phyloP scores from a whole-genome alignment of 2,329 filamentous ascomycete genomes.

The Botrytis sinoallii region DNA sequence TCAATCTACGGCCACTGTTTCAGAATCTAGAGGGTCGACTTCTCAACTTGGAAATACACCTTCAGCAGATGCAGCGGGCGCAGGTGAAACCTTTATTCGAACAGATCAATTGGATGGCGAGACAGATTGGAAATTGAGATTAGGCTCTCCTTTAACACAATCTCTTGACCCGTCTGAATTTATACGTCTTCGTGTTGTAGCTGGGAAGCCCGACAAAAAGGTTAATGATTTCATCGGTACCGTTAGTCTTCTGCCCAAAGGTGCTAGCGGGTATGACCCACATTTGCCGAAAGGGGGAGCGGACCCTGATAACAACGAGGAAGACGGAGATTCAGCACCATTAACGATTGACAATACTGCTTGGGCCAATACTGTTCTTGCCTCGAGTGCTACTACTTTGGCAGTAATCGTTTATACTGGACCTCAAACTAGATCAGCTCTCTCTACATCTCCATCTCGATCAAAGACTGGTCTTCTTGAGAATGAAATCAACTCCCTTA shows the following conservation, averaged over 20 bases:
- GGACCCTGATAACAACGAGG: conserved; percentile 34
- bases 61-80: conserved; percentile 34
- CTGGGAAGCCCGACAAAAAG: conserved; percentile 85
- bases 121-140: conserved; percentile 94
- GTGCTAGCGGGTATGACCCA: conserved; percentile 47
- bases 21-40: conserved; percentile 30
- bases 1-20: conserved; percentile 24
- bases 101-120: conserved; percentile 97
- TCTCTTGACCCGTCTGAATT: conserved; percentile 71
- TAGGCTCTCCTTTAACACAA: conserved; percentile 85
- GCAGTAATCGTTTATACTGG: conserved; percentile 94
- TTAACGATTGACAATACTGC: conserved; percentile 95
- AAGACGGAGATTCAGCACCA: conserved; percentile 57
- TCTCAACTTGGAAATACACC: conserved; percentile 32
- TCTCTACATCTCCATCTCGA: conserved; percentile 86
- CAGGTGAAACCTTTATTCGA: conserved; percentile 89
- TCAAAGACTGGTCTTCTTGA: conserved; percentile 94
- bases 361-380: conserved; percentile 97
- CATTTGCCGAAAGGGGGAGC: conserved; percentile 36
- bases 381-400: conserved; percentile 83
- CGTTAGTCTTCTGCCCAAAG: conserved; percentile 66
- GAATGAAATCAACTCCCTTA: conserved; percentile 94
- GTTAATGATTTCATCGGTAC: conserved; percentile 96
- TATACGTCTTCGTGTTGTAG: conserved; percentile 66
- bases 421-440: conserved; percentile 84